phyloP scores from a whole-genome alignment of 768 basidiomycete genomes.

The Lanmaoa pseudosensibilis region DNA sequence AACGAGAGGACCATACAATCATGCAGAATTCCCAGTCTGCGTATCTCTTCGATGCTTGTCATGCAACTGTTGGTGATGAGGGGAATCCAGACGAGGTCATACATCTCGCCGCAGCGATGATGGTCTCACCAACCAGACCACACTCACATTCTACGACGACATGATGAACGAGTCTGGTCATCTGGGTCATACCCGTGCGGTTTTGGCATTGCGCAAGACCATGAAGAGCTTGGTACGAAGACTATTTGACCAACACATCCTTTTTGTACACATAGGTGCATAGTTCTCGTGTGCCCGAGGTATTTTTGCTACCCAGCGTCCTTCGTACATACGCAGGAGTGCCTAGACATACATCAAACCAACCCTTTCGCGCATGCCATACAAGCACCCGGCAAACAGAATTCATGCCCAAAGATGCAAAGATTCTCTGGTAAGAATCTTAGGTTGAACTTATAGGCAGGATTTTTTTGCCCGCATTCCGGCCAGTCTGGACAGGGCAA shows the following conservation, averaged over 20 bases:
- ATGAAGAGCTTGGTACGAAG: neutral
- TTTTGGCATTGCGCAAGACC: neutral
- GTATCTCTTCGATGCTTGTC: neutral
- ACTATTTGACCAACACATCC: too few species aligned
- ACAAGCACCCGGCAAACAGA: too few species aligned
- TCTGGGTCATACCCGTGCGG: neutral
- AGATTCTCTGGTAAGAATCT: too few species aligned
- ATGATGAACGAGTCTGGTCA: neutral
- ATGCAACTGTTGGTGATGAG: neutral
- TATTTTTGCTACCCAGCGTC: too few species aligned
- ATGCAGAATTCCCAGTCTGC: neutral
- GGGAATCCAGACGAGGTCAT: neutral
- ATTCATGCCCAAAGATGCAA: too few species aligned
- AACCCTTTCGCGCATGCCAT: too few species aligned
- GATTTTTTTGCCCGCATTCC: too few species aligned
- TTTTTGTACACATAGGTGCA: neutral
- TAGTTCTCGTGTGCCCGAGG: too few species aligned
- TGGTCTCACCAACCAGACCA: neutral
- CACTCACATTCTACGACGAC: neutral
- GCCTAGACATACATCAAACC: neutral
- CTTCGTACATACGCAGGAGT: neutral
- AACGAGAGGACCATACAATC: too few species aligned
- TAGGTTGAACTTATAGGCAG: too few species aligned
- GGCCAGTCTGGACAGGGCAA: too few species aligned
- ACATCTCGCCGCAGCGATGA: neutral